These are phyloP conservation scores for Saturnispora quitensis DNA, from an alignment of 805 yeast species.

Conservation along the genomic window DNA sequence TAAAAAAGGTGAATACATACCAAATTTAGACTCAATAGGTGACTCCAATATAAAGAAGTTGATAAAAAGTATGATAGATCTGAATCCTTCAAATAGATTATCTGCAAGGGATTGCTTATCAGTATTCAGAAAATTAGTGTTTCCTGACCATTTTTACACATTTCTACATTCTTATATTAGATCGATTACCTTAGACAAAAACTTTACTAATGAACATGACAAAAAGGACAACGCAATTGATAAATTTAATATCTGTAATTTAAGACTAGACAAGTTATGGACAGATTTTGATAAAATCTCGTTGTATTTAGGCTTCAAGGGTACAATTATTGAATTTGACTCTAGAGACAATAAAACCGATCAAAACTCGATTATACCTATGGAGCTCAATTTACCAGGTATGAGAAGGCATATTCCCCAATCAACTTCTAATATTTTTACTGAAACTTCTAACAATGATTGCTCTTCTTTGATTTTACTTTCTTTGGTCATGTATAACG, in stretches of 20 bases:
- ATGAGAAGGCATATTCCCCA: constrained; percentile 38
- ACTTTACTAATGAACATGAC: neutral
- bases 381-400: constrained; percentile 44
- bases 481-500: constrained; percentile 46
- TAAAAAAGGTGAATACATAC: constrained; percentile 56
- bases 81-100: constrained; percentile 54
- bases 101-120: constrained; percentile 45
- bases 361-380: constrained; percentile 25
- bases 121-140: constrained; percentile 40
- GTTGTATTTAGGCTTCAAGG: constrained; percentile 31
- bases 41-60: constrained; percentile 44
- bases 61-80: constrained; percentile 51
- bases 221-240: neutral
- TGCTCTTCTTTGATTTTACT: constrained; percentile 51
- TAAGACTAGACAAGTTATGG: constrained; percentile 53
- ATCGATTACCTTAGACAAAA: constrained; percentile 8
- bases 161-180: constrained; percentile 64
- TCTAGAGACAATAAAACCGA: constrained; percentile 8
- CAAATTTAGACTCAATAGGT: constrained; percentile 50
- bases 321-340: constrained; percentile 13
- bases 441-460: constrained; percentile 22
- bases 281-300: constrained; percentile 46
- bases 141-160: constrained; percentile 61
- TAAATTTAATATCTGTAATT: constrained; percentile 36
- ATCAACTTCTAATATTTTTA: constrained; percentile 26